Conservation (phyloP, 176 grass and related monocot genomes). For the Eleusine coracana region DNA sequence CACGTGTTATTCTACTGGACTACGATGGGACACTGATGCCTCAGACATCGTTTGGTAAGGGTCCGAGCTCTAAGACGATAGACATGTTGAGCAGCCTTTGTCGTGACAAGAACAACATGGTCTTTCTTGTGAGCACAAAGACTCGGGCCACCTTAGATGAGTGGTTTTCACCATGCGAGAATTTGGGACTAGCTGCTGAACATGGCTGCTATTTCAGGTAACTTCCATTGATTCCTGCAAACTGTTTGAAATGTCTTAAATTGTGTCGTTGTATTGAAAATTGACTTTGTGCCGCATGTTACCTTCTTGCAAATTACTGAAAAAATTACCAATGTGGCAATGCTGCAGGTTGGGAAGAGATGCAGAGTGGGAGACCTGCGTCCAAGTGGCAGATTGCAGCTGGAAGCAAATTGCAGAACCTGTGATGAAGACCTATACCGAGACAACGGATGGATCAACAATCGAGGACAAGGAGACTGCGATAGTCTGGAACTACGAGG, state of each 20-base stretch:
- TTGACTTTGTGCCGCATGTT: neutral
- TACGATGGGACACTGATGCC: conserved; percentile 95
- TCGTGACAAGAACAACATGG: conserved; percentile 67
- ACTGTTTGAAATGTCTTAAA: neutral
- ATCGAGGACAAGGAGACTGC: conserved; percentile 91
- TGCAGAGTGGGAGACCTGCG: conserved; percentile 72
- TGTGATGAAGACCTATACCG: conserved; percentile 85
- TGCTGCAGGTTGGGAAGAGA: conserved; percentile 61
- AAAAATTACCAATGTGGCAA: neutral
- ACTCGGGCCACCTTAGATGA: conserved; percentile 53
- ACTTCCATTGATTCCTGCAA: neutral
- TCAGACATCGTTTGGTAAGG: conserved; percentile 73
- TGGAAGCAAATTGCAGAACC: conserved; percentile 97
- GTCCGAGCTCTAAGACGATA: conserved; percentile 59
- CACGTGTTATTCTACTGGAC: conserved; percentile 72
- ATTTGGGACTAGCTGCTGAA: conserved; percentile 75
- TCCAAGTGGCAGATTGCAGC: conserved; percentile 54
- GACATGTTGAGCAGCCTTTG: conserved; percentile 74
- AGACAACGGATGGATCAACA: conserved; percentile 88
- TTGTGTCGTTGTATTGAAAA: neutral
- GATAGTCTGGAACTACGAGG: conserved; percentile 80
- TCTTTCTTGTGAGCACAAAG: conserved; percentile 81
- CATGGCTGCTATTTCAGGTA: conserved; percentile 91
- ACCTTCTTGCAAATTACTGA: neutral
- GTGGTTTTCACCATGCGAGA: conserved; percentile 82